Evolutionary conservation across 768 basidiomycete species (phyloP), one percentile per base, ranked within the genome.

Genomic region (Mycena galopus): DNA sequence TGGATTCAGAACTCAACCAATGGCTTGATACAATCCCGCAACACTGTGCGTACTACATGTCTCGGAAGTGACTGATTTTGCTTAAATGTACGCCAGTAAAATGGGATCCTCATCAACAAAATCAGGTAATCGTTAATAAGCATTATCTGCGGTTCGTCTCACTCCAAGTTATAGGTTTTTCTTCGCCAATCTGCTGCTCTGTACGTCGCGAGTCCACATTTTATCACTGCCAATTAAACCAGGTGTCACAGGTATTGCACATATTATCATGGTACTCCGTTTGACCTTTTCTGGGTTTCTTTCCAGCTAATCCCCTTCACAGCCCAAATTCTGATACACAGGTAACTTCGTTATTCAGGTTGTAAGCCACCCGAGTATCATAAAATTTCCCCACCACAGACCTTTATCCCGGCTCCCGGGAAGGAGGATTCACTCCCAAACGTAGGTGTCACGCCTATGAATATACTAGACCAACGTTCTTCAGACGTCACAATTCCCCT

Each of bases 401-500:
- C 61, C 56, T 70, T 64, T 23, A 70, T 70, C 21, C 69, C 69
- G 19, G 27, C n/a, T n/a, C n/a, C n/a, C n/a, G n/a, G n/a, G n/a
- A n/a, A n/a, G n/a, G n/a, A n/a, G n/a, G n/a, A n/a, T n/a, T n/a
- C n/a, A n/a, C n/a, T n/a, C n/a, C n/a, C n/a, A n/a, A n/a, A n/a
- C n/a, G n/a, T n/a, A n/a, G 9, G 35, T 25, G 6, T 16, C 27
- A n/a, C 50, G n/a, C n/a, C n/a, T n/a, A n/a, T n/a, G n/a, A 51
- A n/a, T 47, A 17, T 47, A 2, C n/a, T 47, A 7, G 19, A 3
- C 44, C 44, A n/a, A 21, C 35, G 35, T 14, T 37, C 35, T 37
- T 17, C 16, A 44, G 42, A 16, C 17, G 53, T 29, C 50, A 11
- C 50, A 55, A 6, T 55, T 55, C 29, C 84, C 86, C 9, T 84